Evolutionary conservation across 495 filamentous ascomycete genomes (phyloP).

Genomic region (Aspergillus affinis): DNA sequence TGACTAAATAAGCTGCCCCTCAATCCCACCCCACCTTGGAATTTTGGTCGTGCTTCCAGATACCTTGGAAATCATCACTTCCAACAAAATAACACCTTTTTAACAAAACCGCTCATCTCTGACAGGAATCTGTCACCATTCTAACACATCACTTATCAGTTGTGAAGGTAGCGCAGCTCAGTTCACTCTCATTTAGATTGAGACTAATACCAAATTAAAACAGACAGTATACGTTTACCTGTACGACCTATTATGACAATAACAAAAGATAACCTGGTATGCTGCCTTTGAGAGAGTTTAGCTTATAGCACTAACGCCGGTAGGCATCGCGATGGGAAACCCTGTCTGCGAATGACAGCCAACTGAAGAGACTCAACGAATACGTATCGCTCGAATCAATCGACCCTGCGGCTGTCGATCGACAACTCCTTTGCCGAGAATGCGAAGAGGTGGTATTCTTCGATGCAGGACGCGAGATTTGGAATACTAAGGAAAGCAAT

Average conservation of each 20-base stretch:
- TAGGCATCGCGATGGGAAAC: constrained; percentile 2
- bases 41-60: too few relatives aligned
- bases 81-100: too few relatives aligned
- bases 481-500: constrained; percentile 5
- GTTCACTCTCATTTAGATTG: too few relatives aligned
- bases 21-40: too few relatives aligned
- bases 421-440: background rate
- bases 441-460: constrained; percentile 6
- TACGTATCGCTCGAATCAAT: constrained; percentile 2
- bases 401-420: background rate
- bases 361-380: background rate
- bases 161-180: too few relatives aligned
- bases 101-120: too few relatives aligned
- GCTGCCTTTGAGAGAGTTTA: background rate
- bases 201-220: too few relatives aligned
- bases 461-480: constrained; percentile 1
- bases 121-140: too few relatives aligned
- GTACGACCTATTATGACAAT: background rate
- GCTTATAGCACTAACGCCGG: background rate
- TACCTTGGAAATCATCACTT: too few relatives aligned
- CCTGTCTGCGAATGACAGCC: background rate
- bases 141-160: too few relatives aligned
- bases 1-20: too few relatives aligned
- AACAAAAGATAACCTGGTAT: constrained; percentile 1
- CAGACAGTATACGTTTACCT: too few relatives aligned